These are phyloP conservation scores for Coemansia sp. DNA, from an alignment of 192 early-diverging fungal genomes.

Conservation along the genomic window DNA sequence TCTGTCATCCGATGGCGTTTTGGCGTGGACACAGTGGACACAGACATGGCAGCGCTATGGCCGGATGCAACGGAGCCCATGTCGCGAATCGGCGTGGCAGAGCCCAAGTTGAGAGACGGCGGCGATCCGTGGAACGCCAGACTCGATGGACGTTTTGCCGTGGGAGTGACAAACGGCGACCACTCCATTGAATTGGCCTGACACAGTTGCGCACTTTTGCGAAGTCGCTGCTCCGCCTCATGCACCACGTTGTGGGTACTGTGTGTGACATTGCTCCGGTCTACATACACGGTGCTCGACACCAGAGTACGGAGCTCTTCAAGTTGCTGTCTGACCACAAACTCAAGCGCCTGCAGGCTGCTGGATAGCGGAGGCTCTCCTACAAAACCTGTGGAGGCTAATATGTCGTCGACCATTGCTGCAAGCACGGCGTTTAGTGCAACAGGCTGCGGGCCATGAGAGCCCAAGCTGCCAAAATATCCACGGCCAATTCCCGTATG, in stretches of 20 bases:
- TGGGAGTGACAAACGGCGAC: constrained; percentile 18
- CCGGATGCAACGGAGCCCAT: constrained; percentile 10
- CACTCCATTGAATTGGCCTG: constrained; percentile 1
- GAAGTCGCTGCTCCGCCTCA: constrained; percentile 10
- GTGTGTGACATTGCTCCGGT: constrained; percentile 6
- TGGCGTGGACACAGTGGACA: constrained; percentile 17
- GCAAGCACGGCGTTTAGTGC: constrained; percentile 13
- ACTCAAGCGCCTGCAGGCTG: constrained; percentile 32
- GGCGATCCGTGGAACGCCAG: constrained; percentile 25
- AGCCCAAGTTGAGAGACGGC: constrained; percentile 9
- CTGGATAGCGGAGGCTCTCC: constrained; percentile 16
- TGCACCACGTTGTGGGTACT: constrained; percentile 3
- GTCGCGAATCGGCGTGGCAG: constrained; percentile 9
- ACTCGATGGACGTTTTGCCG: constrained; percentile 26
- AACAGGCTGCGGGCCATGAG: not conserved
- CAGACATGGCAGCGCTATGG: constrained; percentile 16
- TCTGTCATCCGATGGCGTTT: constrained; percentile 22
- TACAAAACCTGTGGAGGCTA: not conserved
- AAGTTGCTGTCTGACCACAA: constrained; percentile 34
- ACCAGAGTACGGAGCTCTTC: constrained; percentile 18
- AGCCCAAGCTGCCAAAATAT: constrained; percentile 18
- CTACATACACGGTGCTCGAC: constrained; percentile 16
- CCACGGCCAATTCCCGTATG: not conserved
- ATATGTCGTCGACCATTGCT: constrained; percentile 24
- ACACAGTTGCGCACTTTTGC: constrained; percentile 16